Conservation (phyloP, 441 rosid species). For the Raphanus hybrid region DNA sequence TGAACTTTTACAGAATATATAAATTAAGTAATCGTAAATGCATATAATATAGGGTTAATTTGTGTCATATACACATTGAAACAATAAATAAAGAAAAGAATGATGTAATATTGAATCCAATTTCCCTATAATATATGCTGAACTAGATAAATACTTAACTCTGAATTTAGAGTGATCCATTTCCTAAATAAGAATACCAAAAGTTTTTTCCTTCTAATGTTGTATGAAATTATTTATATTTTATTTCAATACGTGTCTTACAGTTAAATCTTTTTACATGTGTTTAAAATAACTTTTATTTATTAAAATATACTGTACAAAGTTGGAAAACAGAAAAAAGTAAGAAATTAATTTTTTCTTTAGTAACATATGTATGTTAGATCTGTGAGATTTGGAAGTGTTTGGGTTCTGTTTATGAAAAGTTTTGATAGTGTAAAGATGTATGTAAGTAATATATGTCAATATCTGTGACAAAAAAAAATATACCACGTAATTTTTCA, state of each 20-base stretch:
- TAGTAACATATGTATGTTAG: neutral
- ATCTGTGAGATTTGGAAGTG: constrained; percentile 1
- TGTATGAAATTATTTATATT: neutral
- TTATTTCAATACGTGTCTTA: neutral
- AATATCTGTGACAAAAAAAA: too few species aligned
- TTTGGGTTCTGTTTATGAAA: neutral
- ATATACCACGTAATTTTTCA: too few species aligned
- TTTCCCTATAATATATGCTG: neutral
- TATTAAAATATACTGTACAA: neutral
- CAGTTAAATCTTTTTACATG: neutral
- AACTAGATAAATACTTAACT: neutral
- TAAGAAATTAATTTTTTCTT: neutral
- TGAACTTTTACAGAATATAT: neutral
- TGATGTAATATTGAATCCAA: too few species aligned
- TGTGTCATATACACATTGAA: too few species aligned
- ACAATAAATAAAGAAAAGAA: too few species aligned
- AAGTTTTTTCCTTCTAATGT: neutral
- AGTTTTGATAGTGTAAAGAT: neutral
- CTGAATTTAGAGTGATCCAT: constrained; percentile 11
- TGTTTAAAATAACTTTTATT: neutral
- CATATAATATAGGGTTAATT: too few species aligned
- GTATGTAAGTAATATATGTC: too few species aligned
- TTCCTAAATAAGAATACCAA: neutral
- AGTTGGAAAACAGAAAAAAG: neutral
- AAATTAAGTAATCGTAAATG: too few species aligned